Conservation (phyloP, 139 green algal genomes). For the Tetratostichococcus sp. region DNA sequence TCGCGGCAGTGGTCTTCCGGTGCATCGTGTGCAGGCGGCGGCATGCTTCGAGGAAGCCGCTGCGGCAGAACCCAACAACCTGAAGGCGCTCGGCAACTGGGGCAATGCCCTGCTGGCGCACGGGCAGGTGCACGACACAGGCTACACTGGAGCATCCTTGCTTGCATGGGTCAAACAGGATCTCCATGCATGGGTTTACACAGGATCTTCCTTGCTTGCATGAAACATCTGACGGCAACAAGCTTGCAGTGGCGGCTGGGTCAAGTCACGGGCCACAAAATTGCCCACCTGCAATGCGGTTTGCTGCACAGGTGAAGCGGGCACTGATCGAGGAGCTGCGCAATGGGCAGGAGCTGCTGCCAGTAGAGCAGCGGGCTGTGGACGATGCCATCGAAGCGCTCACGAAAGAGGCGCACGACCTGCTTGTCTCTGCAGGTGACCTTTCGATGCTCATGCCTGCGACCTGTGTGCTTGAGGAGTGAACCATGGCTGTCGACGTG, state of each 20-base stretch:
- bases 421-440: conserved; percentile 6
- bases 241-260: no score
- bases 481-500: neutral
- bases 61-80: neutral
- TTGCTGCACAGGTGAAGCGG: conserved; percentile 12
- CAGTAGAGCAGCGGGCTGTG: neutral
- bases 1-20: neutral
- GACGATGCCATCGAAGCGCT: neutral
- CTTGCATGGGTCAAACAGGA: no score
- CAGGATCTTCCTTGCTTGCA: no score
- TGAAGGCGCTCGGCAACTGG: conserved; percentile 20
- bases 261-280: no score
- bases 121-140: neutral
- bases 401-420: neutral
- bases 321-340: conserved; percentile 5
- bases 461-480: neutral
- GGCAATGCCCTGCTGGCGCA: conserved; percentile 28
- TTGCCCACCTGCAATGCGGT: no score
- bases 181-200: no score
- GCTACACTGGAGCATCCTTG: no score
- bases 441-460: neutral
- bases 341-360: neutral
- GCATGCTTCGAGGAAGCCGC: conserved; percentile 17
- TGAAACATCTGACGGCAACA: no score
- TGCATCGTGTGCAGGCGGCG: neutral